Base-by-base conservation (phyloP, 495 filamentous ascomycete genomes). In the Penicillium diatomitis region DNA sequence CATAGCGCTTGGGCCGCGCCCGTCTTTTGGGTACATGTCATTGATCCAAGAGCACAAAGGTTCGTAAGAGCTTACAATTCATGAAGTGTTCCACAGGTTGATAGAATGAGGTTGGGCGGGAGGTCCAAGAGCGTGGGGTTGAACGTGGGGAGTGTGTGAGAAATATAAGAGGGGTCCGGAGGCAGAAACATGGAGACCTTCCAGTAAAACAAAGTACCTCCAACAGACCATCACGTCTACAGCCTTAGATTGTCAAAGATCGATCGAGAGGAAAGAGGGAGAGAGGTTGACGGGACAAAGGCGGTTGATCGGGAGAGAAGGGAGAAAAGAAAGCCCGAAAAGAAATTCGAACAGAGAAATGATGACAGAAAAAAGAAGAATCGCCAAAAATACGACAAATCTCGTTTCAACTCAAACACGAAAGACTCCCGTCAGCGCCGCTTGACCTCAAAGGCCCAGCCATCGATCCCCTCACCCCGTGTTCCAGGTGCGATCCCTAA, bases 401-500 rank as follows among this genome's bases (percentile, higher is more conserved):
- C 45, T 45, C 40, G 43, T 31, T 9, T 44, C 32, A 30, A 45
- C 34, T 45, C 30, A 27, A 44, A 7, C 20, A 41, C 32, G 41
- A 38, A 20, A 20, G 20, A 20, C 20, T 10, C 42, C 12, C 32
- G 4, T 67, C 57, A 89, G 67, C 85, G 78, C 72, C 88, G 88
- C 76, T 91, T 91, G 3, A 95, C 79, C 72, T 97, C 92, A 28
- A 72, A 75, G 2, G 90, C 84, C 92, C 92, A 98, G 8, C 92
- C 92, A 39, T 96, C 92, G 61, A 98, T 97, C 6, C 90, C 92
- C 47, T 96, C 90, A 4, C 94, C 92, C 37, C 80, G 81, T 51
- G 82, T 90, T 3, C 89, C 90, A 2, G 91, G 85, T 28, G 78
- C 57, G 11, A 95, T 71, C 4, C 80, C 79, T 39, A 96, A 69